Evolutionary conservation across 176 grass and related monocot genomes (phyloP).

Genomic region (Urochloa ruziziensis): DNA sequence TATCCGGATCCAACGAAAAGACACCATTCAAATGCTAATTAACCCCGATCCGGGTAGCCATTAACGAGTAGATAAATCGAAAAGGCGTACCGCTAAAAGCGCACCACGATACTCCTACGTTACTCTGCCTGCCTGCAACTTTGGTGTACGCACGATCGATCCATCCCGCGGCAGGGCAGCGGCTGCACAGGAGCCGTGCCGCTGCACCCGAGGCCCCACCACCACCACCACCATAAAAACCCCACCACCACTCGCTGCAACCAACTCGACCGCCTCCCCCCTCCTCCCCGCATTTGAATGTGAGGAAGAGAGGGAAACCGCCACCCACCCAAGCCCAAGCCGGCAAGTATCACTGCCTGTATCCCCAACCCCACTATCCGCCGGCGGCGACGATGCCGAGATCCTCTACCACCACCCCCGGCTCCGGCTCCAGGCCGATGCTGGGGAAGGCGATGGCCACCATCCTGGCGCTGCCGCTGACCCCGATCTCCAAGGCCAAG

Average conservation of each 20-base stretch:
- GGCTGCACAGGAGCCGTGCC: conserved; percentile 25
- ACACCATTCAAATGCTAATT: background rate
- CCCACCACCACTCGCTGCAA: background rate
- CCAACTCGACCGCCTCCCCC: background rate
- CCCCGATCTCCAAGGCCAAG: conserved; percentile 52
- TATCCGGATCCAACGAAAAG: background rate
- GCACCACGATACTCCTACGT: background rate
- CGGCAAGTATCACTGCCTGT: background rate
- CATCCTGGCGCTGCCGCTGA: conserved; percentile 45
- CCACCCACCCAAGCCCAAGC: background rate
- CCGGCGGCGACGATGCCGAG: conserved; percentile 24
- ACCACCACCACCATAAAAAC: conserved; percentile 51
- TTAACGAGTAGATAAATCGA: background rate
- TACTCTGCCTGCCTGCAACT: background rate
- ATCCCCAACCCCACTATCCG: background rate
- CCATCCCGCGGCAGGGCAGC: background rate
- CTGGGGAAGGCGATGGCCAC: conserved; percentile 56
- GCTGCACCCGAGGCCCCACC: background rate
- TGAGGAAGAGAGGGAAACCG: conserved; percentile 67
- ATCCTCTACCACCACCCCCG: conserved; percentile 8
- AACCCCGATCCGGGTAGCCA: background rate
- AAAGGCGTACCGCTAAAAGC: background rate
- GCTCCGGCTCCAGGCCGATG: conserved; percentile 10
- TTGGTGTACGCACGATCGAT: background rate
- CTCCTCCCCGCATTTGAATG: conserved; percentile 40